A percentile compares a stretch with the other conserved stretches of the same genome.
These are phyloP conservation scores for Amanita inopinata DNA, from an alignment of 768 basidiomycete genomes.

Conservation along the genomic window DNA sequence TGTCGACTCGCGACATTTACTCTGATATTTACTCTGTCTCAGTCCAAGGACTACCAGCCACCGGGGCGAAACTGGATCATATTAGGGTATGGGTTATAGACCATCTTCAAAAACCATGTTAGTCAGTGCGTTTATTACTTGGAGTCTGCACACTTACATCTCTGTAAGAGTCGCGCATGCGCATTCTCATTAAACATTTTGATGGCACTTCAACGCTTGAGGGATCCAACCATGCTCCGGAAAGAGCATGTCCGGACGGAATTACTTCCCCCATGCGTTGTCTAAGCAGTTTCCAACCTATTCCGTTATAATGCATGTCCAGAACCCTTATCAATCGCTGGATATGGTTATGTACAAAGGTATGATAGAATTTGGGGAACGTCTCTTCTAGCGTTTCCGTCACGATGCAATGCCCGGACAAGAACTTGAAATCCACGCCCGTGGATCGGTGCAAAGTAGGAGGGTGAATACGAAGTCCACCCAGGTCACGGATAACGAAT, in stretches of 20 bases:
- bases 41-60: no score
- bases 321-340: slow-evolving; percentile 47
- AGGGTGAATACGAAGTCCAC: slow-evolving; percentile 47
- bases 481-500: slow-evolving; percentile 48
- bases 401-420: slow-evolving; percentile 43
- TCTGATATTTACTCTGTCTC: no score
- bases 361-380: slow-evolving; percentile 51
- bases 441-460: slow-evolving; percentile 36
- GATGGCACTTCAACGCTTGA: slow-evolving; percentile 32
- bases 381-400: slow-evolving; percentile 38
- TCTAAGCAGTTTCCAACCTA: slow-evolving; percentile 42
- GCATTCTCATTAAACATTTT: slow-evolving; percentile 52
- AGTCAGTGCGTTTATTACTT: slow-evolving; percentile 3
- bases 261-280: slow-evolving; percentile 34
- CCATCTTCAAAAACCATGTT: slow-evolving; percentile 29
- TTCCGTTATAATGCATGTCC: slow-evolving; percentile 39
- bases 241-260: slow-evolving; percentile 34
- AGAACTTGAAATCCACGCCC: slow-evolving; percentile 40
- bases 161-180: slow-evolving; percentile 44
- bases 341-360: slow-evolving; percentile 49
- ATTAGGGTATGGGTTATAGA: slow-evolving; percentile 43
- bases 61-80: slow-evolving; percentile 39
- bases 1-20: no score
- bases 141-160: slow-evolving; percentile 28
- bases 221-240: slow-evolving; percentile 37